Percentiles rank a stretch among this genome's conserved stretches.
Evolutionary conservation across 2,329 filamentous ascomycete genomes (phyloP).

Genomic region (Fusarium azukiicola): DNA sequence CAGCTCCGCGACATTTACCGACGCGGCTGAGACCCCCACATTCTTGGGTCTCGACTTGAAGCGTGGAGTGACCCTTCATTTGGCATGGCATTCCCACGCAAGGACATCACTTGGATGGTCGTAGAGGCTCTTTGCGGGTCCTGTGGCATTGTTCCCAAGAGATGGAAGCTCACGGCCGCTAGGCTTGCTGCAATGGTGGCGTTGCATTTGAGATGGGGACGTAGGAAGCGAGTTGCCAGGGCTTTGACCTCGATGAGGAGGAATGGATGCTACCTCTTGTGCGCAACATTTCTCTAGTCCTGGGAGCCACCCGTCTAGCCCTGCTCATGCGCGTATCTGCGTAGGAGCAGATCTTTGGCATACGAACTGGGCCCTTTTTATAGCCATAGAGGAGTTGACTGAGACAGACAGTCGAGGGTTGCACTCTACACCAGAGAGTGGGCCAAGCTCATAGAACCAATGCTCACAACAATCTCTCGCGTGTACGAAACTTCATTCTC

Average conservation of each 20-base stretch:
- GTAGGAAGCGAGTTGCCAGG: background rate
- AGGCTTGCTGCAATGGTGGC: background rate
- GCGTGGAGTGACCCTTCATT: constrained; percentile 8
- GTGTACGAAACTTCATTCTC: too few species aligned
- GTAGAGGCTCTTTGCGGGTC: background rate
- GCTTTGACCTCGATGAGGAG: constrained; percentile 1
- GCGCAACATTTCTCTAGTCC: constrained; percentile 2
- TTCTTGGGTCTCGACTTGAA: constrained; percentile 3
- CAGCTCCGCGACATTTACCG: constrained; percentile 5
- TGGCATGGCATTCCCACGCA: background rate
- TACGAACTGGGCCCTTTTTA: background rate
- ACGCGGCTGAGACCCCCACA: background rate
- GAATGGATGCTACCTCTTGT: constrained; percentile 10
- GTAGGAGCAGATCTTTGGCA: background rate
- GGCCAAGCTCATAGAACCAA: too few species aligned
- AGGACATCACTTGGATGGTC: background rate
- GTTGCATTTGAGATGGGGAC: constrained; percentile 4
- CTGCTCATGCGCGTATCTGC: background rate
- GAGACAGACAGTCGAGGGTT: too few species aligned
- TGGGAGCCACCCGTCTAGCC: background rate
- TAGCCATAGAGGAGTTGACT: too few species aligned
- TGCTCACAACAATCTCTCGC: too few species aligned
- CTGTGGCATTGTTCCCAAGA: background rate
- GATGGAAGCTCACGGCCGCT: background rate
- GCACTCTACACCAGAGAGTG: too few species aligned